Base-by-base conservation (phyloP, 345 rosid species). In the Dipteronia dyeriana region DNA sequence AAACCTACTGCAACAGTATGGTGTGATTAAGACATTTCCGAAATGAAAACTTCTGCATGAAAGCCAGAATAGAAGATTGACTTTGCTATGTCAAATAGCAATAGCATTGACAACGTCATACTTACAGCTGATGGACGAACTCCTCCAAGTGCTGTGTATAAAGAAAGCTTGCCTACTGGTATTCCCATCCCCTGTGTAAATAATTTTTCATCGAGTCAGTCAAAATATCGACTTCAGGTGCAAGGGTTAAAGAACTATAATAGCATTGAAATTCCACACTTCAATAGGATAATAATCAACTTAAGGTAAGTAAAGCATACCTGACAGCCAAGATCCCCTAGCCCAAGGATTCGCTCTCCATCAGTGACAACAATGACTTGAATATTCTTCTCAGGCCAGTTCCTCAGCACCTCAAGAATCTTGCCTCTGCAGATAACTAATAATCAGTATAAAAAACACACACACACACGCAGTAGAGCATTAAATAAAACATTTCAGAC, bases 261-360 rank as follows among this genome's bases (percentile, higher is more conserved):
- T 19, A 60, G 0, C 26, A 60, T 20, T n/a, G 13, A n/a, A 43
- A 41, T 39, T 16, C 17, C 54, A 67, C 71, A n/a, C 16, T 67
- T 41, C 26, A 10, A 38, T n/a, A 25, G 71, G 7, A n/a, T 65
- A 12, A 29, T 16, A 17, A 41, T 14, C 68, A 70, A 53, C 49
- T 62, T 64, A 11, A 23, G 67, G 31, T 43, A 66, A 17, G 31
- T 43, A 66, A 17, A 61, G 63, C 75, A 62, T 82, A 91, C 98
- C 92, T 94, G 99, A 80, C 98, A 95, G 26, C 99, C 99, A 79
- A 95, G 97, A 83, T 95, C 99, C 54, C 99, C 99, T 14, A 95
- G 89, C 60, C 99, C 99, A 82, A 95, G 79, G 79, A 95, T 95
- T 75, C 99, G 89, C 87, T 95, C 98, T 67, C 98, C 99, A 75